Conservation (phyloP, 495 filamentous ascomycete species). For the Aspergillus sparsus region DNA sequence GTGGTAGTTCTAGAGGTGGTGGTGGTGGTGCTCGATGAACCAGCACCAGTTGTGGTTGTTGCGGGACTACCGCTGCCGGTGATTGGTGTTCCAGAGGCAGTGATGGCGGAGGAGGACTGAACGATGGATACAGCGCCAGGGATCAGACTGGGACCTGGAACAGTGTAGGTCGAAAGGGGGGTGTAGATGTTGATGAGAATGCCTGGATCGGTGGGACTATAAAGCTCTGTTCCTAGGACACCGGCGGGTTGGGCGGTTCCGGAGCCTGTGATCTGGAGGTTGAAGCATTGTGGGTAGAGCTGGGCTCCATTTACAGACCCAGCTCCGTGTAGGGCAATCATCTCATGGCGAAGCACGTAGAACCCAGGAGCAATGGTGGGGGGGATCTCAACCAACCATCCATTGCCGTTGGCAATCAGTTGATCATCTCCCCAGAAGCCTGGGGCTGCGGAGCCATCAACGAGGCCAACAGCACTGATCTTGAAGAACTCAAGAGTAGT, state of each 20-base stretch:
- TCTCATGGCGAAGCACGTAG: conserved; percentile 69
- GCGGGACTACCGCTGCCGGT: background rate
- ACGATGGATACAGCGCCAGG: background rate
- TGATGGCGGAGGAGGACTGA: conserved; percentile 18
- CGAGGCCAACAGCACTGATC: conserved; percentile 44
- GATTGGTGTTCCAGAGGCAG: conserved; percentile 15
- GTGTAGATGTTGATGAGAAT: conserved; percentile 66
- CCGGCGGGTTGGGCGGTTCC: conserved; percentile 54
- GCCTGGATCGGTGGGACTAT: conserved; percentile 51
- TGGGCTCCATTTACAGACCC: conserved; percentile 56
- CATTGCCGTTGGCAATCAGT: conserved; percentile 59
- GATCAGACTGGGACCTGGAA: conserved; percentile 52
- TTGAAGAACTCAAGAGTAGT: too few relatives aligned
- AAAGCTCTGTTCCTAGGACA: conserved; percentile 54
- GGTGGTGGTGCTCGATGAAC: conserved; percentile 8
- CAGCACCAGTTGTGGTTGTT: conserved; percentile 8
- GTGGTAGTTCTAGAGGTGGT: conserved; percentile 15
- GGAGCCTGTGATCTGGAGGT: conserved; percentile 59
- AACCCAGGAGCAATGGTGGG: conserved; percentile 56
- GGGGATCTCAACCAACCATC: conserved; percentile 63
- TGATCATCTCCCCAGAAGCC: conserved; percentile 63
- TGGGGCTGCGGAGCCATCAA: conserved; percentile 38
- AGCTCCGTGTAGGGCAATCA: conserved; percentile 65
- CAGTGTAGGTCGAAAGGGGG: conserved; percentile 46
- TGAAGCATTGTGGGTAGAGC: conserved; percentile 69